A percentile compares a stretch with the other conserved stretches of the same genome.
phyloP scores from a whole-genome alignment of 768 basidiomycete genomes.

The Galerina sulciceps region DNA sequence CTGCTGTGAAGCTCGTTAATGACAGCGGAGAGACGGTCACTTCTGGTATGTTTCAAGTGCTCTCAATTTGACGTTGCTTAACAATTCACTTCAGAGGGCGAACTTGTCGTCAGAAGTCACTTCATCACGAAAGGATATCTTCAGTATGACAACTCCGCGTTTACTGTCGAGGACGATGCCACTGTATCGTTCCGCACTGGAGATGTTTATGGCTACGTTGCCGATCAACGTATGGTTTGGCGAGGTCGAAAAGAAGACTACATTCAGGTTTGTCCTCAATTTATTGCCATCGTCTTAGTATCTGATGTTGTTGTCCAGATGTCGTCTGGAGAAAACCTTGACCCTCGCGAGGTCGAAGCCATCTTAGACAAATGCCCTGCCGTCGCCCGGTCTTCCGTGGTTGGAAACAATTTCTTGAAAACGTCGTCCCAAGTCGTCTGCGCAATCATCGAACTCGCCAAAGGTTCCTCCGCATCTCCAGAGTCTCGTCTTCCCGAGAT shows the following conservation, averaged over 20 bases:
- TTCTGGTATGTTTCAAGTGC: slow-evolving; percentile 20
- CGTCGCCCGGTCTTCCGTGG: slow-evolving; percentile 31
- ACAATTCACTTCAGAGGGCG: slow-evolving; percentile 29
- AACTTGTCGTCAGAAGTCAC: slow-evolving; percentile 33
- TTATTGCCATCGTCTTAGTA: neutral
- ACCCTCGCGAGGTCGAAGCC: slow-evolving; percentile 35
- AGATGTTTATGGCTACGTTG: slow-evolving; percentile 31
- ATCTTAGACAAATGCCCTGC: slow-evolving; percentile 27
- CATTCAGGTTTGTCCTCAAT: slow-evolving; percentile 26
- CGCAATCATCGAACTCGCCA: slow-evolving; percentile 31
- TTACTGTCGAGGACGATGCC: slow-evolving; percentile 28
- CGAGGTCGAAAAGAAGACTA: slow-evolving; percentile 39
- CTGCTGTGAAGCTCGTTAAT: slow-evolving; percentile 26
- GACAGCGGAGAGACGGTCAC: slow-evolving; percentile 21
- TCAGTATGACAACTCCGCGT: slow-evolving; percentile 28
- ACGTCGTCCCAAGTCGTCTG: slow-evolving; percentile 33
- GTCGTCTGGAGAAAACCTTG: slow-evolving; percentile 36
- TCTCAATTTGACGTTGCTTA: neutral
- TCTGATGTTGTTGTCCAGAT: slow-evolving; percentile 24
- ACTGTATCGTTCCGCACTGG: slow-evolving; percentile 34
- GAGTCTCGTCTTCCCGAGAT: slow-evolving; percentile 26
- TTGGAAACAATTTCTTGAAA: slow-evolving; percentile 37
- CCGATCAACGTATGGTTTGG: slow-evolving; percentile 29
- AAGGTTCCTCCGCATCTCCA: slow-evolving; percentile 1
- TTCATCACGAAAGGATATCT: slow-evolving; percentile 33